Evolutionary conservation across 805 yeast species (phyloP), one percentile per base, ranked within the genome.

Genomic region (Tanozyma kutaoensis): DNA sequence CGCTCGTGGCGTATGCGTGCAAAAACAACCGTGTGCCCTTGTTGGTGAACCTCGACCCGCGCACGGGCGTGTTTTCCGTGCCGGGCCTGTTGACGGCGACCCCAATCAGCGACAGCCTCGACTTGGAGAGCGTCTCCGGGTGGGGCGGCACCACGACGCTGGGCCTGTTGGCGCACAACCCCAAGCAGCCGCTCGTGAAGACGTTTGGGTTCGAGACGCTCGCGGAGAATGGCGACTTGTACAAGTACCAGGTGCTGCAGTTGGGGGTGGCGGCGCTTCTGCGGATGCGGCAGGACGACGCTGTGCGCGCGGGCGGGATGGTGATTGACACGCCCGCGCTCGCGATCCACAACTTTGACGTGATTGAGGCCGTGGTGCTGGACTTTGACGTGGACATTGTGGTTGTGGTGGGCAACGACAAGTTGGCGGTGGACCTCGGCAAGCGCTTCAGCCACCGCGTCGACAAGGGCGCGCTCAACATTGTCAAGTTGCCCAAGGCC

Each of bases 51-150:
- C 48, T 86, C 29, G 80, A 86, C 44, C 93, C 97, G 2, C 46
- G 68, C 17, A 64, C 58, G 32, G 81, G 85, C 3, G 75, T 73
- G 1, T 74, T 75, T 37, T 55, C 80, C 1, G 60, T 79, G 8
- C 96, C 96, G 0, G 96, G 98, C 1, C 69, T 84, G 4, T 34
- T 91, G 4, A 64, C 85, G 0, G 95, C 95, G 0, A 76, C 93
- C 0, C 80, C 93, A 0, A 63, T 86, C 10, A 73, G 85, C 23
- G 95, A 82, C 42, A 55, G 73, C 22, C 58, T 86, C 20, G 95
- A 91, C 41, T 69, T 80, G 12, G 88, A 81, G 40, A 54, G 64
- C 25, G 52, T 58, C 11, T 66, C 69, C 13, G 78, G 93, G 58
- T 95, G 93, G 34, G 81, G 82, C 25, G 71, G 79, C 14, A 62